Percentiles rank a stretch among this genome's conserved stretches.
Evolutionary conservation across 78 protist genomes (phyloP).

Genomic region (Chrysochromulina parva): DNA sequence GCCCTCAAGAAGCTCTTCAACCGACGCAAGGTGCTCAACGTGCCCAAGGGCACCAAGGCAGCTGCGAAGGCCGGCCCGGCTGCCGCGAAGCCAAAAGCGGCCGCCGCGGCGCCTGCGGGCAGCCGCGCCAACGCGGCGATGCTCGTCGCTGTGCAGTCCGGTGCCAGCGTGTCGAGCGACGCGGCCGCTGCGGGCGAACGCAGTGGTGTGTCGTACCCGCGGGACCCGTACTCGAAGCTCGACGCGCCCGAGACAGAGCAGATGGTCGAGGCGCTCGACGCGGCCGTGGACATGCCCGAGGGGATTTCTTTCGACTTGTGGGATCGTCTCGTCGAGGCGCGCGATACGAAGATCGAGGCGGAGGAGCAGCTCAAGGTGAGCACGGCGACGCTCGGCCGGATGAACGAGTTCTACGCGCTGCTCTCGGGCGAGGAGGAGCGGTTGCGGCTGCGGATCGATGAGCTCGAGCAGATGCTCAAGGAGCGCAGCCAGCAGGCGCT

Average conservation of each 20-base stretch:
- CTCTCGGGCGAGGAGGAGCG: not conserved
- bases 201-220: too few relatives aligned
- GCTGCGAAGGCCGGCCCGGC: too few relatives aligned
- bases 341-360: not conserved
- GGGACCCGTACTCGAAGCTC: not conserved
- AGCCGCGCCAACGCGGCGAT: too few relatives aligned
- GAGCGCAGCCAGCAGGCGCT: too few relatives aligned
- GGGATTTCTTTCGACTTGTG: not conserved
- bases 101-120: too few relatives aligned
- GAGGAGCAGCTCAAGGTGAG: not conserved
- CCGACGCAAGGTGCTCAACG: not conserved
- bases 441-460: not conserved
- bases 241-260: not conserved
- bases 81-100: too few relatives aligned
- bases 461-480: too few relatives aligned
- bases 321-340: constrained; percentile 3
- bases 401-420: not conserved
- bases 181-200: too few relatives aligned
- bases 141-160: too few relatives aligned
- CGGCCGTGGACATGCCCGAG: constrained; percentile 30
- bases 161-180: too few relatives aligned
- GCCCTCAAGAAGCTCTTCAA: not conserved
- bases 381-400: not conserved
- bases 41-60: not conserved
- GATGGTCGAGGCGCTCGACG: not conserved